These are phyloP conservation scores for Colletotrichum tabaci DNA, from an alignment of 2,329 filamentous ascomycete species.

Conservation along the genomic window DNA sequence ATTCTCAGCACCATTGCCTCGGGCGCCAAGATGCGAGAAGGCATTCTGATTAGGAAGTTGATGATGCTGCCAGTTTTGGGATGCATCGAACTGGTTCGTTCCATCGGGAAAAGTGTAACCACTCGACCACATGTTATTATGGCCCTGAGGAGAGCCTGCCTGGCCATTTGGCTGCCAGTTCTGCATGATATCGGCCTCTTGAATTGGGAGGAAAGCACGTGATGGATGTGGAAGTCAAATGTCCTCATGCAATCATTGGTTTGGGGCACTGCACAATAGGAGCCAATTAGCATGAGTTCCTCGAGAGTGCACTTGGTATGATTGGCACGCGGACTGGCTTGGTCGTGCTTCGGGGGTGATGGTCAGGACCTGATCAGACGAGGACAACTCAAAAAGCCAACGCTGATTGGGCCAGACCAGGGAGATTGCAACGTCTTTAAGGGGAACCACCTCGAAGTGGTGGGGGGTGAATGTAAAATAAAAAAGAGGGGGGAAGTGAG, in stretches of 20 bases:
- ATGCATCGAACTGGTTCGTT: slow-evolving; percentile 54
- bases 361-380: slow-evolving; percentile 22
- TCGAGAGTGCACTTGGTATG: slow-evolving; percentile 7
- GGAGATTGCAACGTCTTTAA: slow-evolving; percentile 7
- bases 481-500: background rate
- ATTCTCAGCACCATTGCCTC: slow-evolving; percentile 50
- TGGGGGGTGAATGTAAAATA: slow-evolving; percentile 2
- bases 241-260: slow-evolving; percentile 37
- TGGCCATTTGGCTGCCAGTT: slow-evolving; percentile 43
- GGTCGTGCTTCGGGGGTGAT: slow-evolving; percentile 22
- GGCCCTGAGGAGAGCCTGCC: slow-evolving; percentile 36
- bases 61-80: slow-evolving; percentile 56
- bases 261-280: slow-evolving; percentile 33
- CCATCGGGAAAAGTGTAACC: slow-evolving; percentile 34
- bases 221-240: slow-evolving; percentile 26
- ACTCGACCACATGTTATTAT: slow-evolving; percentile 40
- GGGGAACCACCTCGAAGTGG: background rate
- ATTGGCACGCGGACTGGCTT: slow-evolving; percentile 26
- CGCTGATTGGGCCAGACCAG: slow-evolving; percentile 29
- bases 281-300: slow-evolving; percentile 38
- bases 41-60: slow-evolving; percentile 51
- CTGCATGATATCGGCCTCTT: slow-evolving; percentile 36
- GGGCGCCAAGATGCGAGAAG: slow-evolving; percentile 55
- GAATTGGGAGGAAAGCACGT: slow-evolving; percentile 18
- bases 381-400: slow-evolving; percentile 6